These are phyloP conservation scores for Nothopassalora personata DNA, from an alignment of 2,329 filamentous ascomycete genomes.

Conservation along the genomic window DNA sequence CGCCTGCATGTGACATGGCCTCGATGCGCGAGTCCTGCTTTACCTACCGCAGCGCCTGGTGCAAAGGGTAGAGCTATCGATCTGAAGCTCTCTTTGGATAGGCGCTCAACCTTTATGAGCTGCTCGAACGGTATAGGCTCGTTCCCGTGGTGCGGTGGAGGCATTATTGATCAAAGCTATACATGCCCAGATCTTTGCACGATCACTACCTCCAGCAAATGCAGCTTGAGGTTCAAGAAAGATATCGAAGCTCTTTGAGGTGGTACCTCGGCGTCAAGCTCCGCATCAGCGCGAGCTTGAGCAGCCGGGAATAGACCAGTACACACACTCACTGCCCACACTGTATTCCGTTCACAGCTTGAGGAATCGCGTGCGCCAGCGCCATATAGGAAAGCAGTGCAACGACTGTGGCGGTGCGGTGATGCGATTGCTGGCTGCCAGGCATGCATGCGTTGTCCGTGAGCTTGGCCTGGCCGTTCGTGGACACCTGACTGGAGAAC, in stretches of 20 bases:
- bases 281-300: background rate
- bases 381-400: too few relatives aligned
- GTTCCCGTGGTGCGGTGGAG: slow-evolving; percentile 17
- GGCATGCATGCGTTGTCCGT: too few relatives aligned
- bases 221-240: background rate
- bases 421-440: too few relatives aligned
- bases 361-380: too few relatives aligned
- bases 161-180: background rate
- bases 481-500: too few relatives aligned
- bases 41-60: slow-evolving; percentile 22
- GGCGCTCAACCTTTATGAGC: slow-evolving; percentile 34
- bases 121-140: slow-evolving; percentile 32
- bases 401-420: too few relatives aligned
- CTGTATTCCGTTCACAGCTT: background rate
- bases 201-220: too few relatives aligned
- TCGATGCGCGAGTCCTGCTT: slow-evolving; percentile 42
- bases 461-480: too few relatives aligned
- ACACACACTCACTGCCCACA: background rate
- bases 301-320: background rate
- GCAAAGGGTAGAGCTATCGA: slow-evolving; percentile 37
- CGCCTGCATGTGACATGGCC: slow-evolving; percentile 51
- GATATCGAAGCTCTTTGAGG: background rate
- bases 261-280: background rate
- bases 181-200: too few relatives aligned
- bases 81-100: slow-evolving; percentile 33